A percentile compares a stretch with the other conserved stretches of the same genome.
phyloP scores from a whole-genome alignment of 768 basidiomycete species.

The Pisolithus marmoratus region DNA sequence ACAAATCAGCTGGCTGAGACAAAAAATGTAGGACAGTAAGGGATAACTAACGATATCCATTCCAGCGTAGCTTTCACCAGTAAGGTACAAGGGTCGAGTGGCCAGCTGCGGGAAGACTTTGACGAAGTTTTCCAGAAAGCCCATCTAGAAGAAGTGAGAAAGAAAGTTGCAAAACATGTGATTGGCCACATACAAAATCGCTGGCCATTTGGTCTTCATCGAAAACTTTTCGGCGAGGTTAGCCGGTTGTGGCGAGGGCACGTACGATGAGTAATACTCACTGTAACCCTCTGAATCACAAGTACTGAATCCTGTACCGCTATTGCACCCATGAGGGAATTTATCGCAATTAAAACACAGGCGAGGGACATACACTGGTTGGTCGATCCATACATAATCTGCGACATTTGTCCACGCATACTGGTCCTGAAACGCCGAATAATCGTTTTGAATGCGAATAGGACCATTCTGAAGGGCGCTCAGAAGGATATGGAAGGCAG shows the following conservation, averaged over 20 bases:
- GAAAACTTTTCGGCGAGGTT: slow-evolving; percentile 31
- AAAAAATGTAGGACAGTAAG: not conserved
- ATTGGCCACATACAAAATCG: slow-evolving; percentile 36
- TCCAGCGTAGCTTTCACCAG: slow-evolving; percentile 74
- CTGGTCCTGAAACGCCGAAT: slow-evolving; percentile 43
- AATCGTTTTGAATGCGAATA: slow-evolving; percentile 49
- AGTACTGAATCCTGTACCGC: slow-evolving; percentile 61
- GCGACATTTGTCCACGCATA: slow-evolving; percentile 55
- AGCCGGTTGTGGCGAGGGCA: not conserved
- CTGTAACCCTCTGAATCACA: slow-evolving; percentile 57
- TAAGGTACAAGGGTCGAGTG: slow-evolving; percentile 59
- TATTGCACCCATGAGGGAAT: slow-evolving; percentile 15
- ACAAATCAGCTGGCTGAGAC: not conserved
- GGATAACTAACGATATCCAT: slow-evolving; percentile 51
- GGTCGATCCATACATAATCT: slow-evolving; percentile 71
- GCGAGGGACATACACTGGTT: slow-evolving; percentile 46
- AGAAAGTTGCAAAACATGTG: not conserved
- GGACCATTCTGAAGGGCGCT: slow-evolving; percentile 54
- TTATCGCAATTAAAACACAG: not conserved
- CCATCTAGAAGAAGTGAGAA: slow-evolving; percentile 41
- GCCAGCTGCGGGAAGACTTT: slow-evolving; percentile 69
- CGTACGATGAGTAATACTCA: slow-evolving; percentile 24
- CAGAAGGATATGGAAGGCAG: not conserved
- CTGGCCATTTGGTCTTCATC: slow-evolving; percentile 63
- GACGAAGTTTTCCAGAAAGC: slow-evolving; percentile 65